Evolutionary conservation across 257 asterid genomes (phyloP), one percentile per base, ranked within the genome.

Genomic region (Solanum dulcamara): DNA sequence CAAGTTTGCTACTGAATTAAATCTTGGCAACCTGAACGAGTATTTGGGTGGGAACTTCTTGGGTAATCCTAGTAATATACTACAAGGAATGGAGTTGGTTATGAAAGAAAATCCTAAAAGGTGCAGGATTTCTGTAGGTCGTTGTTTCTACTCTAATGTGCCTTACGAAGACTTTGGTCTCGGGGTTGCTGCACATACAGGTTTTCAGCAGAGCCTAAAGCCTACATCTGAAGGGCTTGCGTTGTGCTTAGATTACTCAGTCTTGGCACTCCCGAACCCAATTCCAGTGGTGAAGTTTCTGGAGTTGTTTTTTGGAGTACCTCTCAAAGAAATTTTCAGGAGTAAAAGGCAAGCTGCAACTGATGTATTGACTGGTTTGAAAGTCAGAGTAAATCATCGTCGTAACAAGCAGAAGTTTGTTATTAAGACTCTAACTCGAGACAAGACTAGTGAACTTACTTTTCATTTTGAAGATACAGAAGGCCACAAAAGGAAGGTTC

Each of bases 71-170:
- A 97, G 94, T 59, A 90, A 89, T 83, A 84, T 85, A 81, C 87
- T 93, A 17, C 96, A 92, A 24, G 94, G 91, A 32, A 86, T 94
- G 94, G 97, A 91, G 80, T 80, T 92, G 86, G 94, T 93, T 3
- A 88, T 94, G 93, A 93, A 93, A 84, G 96, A 92, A 50, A 94
- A 94, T 74, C 98, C 97, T 64, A 55, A 86, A 3, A 90, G 87
- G 68, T 68, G 0, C 44, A 86, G 94, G 79, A 85, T 92, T 6
- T 4, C 50, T 30, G 85, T 86, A 35, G 98, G 97, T 10, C 85
- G 91, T 37, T 85, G 90, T 84, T 92, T 89, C 74, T 93, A 86
- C 87, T 81, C 93, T 17, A 4, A 59, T n/a, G 79, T 42, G 26
- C 12, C 3, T 10, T 26, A 38, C 1, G 81, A 84, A 14, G 92